phyloP scores from a whole-genome alignment of 2,329 filamentous ascomycete species.

The Colletotrichum sp. region DNA sequence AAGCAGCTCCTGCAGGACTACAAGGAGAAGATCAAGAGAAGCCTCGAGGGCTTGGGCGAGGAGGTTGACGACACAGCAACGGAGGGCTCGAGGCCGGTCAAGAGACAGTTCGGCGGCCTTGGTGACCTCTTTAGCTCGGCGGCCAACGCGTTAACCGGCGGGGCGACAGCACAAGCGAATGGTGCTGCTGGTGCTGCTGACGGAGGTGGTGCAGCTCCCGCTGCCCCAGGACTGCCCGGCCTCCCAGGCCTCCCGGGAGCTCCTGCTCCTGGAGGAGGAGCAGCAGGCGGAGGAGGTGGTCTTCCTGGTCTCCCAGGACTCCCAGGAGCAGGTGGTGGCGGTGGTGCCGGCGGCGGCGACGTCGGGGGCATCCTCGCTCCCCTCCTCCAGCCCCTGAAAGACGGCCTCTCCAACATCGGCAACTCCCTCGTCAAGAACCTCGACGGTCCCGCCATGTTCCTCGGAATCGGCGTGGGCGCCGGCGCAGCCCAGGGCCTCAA shows the following conservation, averaged over 20 bases:
- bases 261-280: not conserved
- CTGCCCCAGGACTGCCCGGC: not conserved
- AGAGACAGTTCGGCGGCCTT: not conserved
- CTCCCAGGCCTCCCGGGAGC: not conserved
- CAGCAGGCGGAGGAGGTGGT: not conserved
- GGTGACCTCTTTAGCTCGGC: not conserved
- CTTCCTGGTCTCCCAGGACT: not conserved
- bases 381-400: conserved; percentile 13
- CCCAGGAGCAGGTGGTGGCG: not conserved
- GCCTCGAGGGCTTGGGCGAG: not conserved
- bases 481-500: conserved; percentile 28
- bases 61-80: not conserved
- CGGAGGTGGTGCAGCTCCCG: not conserved
- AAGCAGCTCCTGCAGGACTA: conserved; percentile 12
- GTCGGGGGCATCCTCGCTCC: not conserved
- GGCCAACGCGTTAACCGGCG: not conserved
- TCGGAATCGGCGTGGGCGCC: conserved; percentile 28
- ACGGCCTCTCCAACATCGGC: conserved; percentile 17
- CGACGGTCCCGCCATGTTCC: conserved; percentile 24
- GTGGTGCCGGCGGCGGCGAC: not conserved
- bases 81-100: not conserved
- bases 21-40: not conserved
- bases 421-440: conserved; percentile 12
- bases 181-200: not conserved
- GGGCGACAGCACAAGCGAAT: not conserved